Base-by-base conservation (phyloP, 2,329 filamentous ascomycete species). In the Colletotrichum plurivorum region DNA sequence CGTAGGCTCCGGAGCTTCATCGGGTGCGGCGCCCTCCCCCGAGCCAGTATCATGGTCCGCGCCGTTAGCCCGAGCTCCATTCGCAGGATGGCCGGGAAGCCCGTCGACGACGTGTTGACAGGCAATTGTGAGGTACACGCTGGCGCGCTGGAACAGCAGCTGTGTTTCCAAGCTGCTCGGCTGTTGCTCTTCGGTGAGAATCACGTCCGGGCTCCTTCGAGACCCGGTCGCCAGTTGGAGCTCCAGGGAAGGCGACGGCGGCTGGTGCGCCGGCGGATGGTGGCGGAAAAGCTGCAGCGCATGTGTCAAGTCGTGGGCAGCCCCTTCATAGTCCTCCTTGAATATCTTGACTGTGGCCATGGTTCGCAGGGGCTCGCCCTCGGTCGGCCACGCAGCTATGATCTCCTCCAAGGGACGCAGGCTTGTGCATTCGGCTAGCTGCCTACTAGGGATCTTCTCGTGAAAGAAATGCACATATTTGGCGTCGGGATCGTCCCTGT, bases 391-490 rank as follows among this genome's bases (percentile, higher is more conserved):
- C 48, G 89, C 87, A 13, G 83, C 81, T 68, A 95, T 90, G 64
- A 95, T 89, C 45, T 93, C 87, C 76, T 90, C 84, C 72, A 97
- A 79, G 4, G 90, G 85, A 60, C 88, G 82, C 65, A 95, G 79
- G 71, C 88, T 91, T 9, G 93, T 95, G 73, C 87, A 90, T 74
- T 93, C 89, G 43, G 90, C 92, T 77, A 96, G 83, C 77, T 92
- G 90, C 49, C 92, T 84, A 48, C 90, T 92, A 1, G 93, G 92
- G 27, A 96, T 95, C 86, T 95, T 96, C 80, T 97, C 93, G 80
- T 95, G 93, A 79, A 97, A 97, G 81, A 95, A 96, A 77, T 96
- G 92, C n/a, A 96, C 94, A 77, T 96, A 96, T 78, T 92, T 92
- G 31, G 93, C 94, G 75, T 96, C 92, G 51, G 85, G 80, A 75